Percentiles rank a stretch among this genome's conserved stretches.
These are phyloP conservation scores for Clitocybe nebularis DNA, from an alignment of 1,284 basidiomycete species.

Conservation along the genomic window DNA sequence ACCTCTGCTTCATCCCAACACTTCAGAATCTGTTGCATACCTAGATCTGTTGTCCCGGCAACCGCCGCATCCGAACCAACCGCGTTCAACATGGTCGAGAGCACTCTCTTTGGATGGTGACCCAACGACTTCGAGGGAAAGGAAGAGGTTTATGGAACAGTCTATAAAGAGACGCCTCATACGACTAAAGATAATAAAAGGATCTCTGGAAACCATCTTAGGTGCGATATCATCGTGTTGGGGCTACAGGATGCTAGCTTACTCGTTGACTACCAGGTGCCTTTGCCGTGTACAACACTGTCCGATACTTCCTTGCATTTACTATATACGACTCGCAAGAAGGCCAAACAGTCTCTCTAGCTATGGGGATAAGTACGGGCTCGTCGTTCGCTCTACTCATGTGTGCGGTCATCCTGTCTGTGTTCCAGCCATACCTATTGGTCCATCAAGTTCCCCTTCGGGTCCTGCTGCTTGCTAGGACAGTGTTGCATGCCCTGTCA, in stretches of 20 bases:
- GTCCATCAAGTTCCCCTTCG: constrained; percentile 30
- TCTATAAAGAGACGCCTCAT: constrained; percentile 36
- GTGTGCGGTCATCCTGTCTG: constrained; percentile 36
- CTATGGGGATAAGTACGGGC: constrained; percentile 57
- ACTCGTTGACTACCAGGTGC: constrained; percentile 30
- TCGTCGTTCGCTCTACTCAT: constrained; percentile 54
- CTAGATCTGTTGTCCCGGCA: constrained; percentile 45
- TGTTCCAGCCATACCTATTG: constrained; percentile 39
- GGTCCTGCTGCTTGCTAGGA: constrained; percentile 26
- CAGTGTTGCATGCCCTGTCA: constrained; percentile 38
- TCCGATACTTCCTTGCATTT: constrained; percentile 62
- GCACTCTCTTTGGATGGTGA: constrained; percentile 40
- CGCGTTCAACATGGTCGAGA: constrained; percentile 30
- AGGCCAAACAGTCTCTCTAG: constrained; percentile 42
- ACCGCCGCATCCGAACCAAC: constrained; percentile 36
- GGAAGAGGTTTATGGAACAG: constrained; percentile 33
- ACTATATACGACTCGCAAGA: constrained; percentile 31
- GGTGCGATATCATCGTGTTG: constrained; percentile 33
- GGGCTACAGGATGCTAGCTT: not conserved
- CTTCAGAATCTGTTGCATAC: constrained; percentile 38
- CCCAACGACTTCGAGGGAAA: constrained; percentile 34
- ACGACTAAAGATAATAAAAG: constrained; percentile 34
- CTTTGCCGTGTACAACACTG: constrained; percentile 58
- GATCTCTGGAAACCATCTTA: constrained; percentile 41
- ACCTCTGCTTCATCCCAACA: constrained; percentile 37